Percentiles rank a stretch among this genome's conserved stretches.
Evolutionary conservation across 106 monocot genomes (phyloP).

Genomic region (Posidonia australis): DNA sequence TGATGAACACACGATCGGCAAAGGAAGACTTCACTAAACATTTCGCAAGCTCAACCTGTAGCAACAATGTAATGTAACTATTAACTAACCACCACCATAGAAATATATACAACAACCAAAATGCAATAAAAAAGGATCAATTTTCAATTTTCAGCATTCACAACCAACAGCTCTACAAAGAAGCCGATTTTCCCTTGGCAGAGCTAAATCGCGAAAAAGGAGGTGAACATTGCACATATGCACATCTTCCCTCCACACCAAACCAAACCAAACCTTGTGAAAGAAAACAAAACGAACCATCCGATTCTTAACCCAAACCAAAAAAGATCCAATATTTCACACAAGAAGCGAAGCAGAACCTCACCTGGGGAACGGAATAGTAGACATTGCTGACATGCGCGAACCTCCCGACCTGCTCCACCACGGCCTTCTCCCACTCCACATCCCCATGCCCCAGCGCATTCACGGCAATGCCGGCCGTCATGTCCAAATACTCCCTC

Average conservation of each 20-base stretch:
- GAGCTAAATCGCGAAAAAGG: neutral
- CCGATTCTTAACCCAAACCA: neutral
- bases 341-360: neutral
- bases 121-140: neutral
- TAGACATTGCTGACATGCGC: conserved; percentile 78
- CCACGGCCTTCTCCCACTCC: conserved; percentile 46
- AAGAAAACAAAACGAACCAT: neutral
- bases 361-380: conserved; percentile 31
- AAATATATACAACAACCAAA: neutral
- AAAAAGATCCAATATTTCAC: neutral
- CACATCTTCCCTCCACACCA: no score
- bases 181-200: no score
- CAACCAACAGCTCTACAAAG: no score
- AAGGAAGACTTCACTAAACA: conserved; percentile 77
- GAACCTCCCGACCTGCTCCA: conserved; percentile 52
- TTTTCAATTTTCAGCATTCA: no score
- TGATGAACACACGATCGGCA: conserved; percentile 80
- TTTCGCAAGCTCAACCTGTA: conserved; percentile 66
- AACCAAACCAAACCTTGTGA: no score
- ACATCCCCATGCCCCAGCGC: conserved; percentile 68
- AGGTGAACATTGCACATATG: no score
- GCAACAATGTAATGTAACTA: neutral
- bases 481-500: conserved; percentile 72
- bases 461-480: conserved; percentile 80
- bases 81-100: neutral